Base-by-base conservation (phyloP, 2,329 filamentous ascomycete genomes). In the Exophiala sp. region DNA sequence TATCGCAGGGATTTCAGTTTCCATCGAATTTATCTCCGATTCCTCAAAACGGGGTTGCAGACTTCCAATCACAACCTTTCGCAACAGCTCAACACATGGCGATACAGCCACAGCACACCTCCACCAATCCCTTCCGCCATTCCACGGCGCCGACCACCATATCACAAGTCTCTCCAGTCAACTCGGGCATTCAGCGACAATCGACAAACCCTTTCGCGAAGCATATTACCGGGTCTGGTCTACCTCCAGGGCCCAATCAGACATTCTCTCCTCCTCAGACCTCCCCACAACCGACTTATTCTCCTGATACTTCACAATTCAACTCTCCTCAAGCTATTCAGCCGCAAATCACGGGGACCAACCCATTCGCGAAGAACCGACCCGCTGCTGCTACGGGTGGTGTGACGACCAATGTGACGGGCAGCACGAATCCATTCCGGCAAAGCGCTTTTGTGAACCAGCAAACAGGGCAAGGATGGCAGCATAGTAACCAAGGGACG, bases 401-500 rank as follows among this genome's bases (percentile, higher is more conserved):
- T 42, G 70, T 93, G 3, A 77, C 78, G 46, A 81, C 88, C 1
- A 88, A 91, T 62, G 79, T 85, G 1, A 96, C 90, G 0, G 90
- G 89, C 7, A 88, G 81, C 62, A 96, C 90, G 1, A 98, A 98
- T 63, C 93, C 93, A 0, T 97, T 97, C 77, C 80, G 93, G 13
- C 89, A 97, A 64, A 88, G 86, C 39, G 82, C 84, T 2, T 95
- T 96, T 66, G 83, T 95, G 45, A 93, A 95, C 64, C 89, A 95
- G 63, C 77, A 82, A 56, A 95, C 89, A 0, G 90, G 91, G 1
- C 77, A 87, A 67, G 88, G 88, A 1, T 97, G 93, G 88, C 90
- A 96, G 66, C 78, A 84, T 56, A 80, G 80, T 53, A 82, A 84
- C 58, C 81, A 87, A 63, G 79, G 85, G 7, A 91, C 93, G 2